Conservation (phyloP, 805 yeast genomes). For the Metschnikowia kofuensis region DNA sequence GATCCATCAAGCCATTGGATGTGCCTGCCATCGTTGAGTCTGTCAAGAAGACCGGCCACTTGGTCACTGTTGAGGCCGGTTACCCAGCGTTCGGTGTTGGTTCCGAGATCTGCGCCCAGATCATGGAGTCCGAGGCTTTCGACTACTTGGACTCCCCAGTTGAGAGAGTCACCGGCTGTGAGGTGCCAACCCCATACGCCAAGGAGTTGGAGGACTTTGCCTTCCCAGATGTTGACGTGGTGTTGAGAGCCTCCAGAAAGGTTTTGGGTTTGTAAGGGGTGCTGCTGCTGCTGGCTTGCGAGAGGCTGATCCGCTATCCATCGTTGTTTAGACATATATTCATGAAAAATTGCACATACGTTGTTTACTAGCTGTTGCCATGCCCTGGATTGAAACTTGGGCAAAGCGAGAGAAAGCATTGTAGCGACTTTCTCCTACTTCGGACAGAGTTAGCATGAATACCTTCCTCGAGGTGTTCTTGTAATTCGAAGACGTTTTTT, state of each 20-base stretch:
- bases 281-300: not conserved
- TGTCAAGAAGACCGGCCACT: constrained; percentile 94
- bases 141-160: constrained; percentile 98
- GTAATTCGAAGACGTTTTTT: no score
- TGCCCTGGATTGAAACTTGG: no score
- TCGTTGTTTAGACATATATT: no score
- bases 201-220: constrained; percentile 95
- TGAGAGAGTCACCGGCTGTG: constrained; percentile 98
- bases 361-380: no score
- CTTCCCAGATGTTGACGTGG: constrained; percentile 93
- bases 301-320: no score
- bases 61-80: constrained; percentile 94
- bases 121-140: constrained; percentile 97
- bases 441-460: no score
- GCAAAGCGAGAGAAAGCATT: no score
- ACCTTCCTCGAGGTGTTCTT: no score
- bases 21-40: constrained; percentile 79
- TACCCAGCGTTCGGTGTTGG: constrained; percentile 99
- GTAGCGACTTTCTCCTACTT: no score
- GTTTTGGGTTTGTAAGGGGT: constrained; percentile 61
- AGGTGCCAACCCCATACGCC: constrained; percentile 99
- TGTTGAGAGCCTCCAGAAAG: constrained; percentile 82
- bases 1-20: constrained; percentile 97
- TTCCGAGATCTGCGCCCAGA: constrained; percentile 94
- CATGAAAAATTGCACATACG: no score